Evolutionary conservation across 2,329 filamentous ascomycete species (phyloP), one percentile per base, ranked within the genome.

Genomic region (Neonectria ditissima): DNA sequence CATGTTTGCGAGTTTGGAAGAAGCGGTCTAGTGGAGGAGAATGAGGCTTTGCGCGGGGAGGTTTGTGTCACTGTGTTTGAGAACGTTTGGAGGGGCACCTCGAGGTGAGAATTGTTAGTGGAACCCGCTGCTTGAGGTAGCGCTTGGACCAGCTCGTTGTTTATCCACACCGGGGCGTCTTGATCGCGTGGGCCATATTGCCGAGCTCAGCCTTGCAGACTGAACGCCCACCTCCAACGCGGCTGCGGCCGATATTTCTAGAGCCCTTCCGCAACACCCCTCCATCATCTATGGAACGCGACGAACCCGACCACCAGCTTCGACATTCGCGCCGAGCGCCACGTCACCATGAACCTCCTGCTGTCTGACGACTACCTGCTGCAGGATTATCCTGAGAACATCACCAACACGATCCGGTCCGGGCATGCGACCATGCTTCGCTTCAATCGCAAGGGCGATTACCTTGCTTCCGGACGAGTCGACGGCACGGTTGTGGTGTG

Each of bases 401-500:
- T 97, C 69, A 94, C 92, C 34, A 93, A 93, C 75, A 94, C 92
- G 62, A 91, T 99, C 68, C 92, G 95, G 54, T 89, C 86, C 44
- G 87, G 88, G 26, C 87, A 91, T 79, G 86, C 87, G 62, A 88
- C 87, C 70, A 89, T 86, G 74, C 81, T 90, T 66, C 93, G 95
- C 69, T 99, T 99, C 86, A 97, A 95, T 76, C 92, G 94, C 76
- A 92, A 91, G 76, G 96, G 96, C 79, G 95, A 99, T 80, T 94
- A 96, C 73, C 89, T 99, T 67, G 96, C 96, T 47, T 97, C 94
- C 30, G 96, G 96, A 68, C 91, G 96, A 76, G 92, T 94, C 66
- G 96, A 99, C 81, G 96, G 96, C 70, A 96, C 93, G 5, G 92
- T 99, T 43, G 93, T 97, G 59, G 92, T 99, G 50, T 99, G 97